phyloP scores from a whole-genome alignment of 2,329 filamentous ascomycete genomes.

The Phialemonium atrogriseum region DNA sequence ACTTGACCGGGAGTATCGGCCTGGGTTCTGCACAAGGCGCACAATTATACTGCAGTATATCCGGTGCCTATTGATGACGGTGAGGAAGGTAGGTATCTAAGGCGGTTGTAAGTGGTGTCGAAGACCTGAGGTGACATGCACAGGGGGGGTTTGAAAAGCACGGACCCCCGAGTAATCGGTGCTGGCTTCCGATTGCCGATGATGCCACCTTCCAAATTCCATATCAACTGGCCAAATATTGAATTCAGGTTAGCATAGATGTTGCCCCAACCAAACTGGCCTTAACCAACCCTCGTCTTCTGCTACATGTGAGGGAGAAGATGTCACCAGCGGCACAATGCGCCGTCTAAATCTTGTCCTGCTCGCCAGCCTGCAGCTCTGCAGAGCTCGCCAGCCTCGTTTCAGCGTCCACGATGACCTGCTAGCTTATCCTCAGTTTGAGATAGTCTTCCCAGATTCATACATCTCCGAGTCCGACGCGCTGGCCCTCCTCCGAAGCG shows the following conservation, averaged over 20 bases:
- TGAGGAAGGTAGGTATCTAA: no score
- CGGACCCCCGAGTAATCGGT: no score
- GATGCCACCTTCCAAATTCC: slow-evolving; percentile 4
- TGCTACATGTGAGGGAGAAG: slow-evolving; percentile 23
- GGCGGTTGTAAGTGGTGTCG: no score
- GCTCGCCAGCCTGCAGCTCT: slow-evolving; percentile 35
- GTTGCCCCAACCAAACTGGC: no score
- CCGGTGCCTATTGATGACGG: no score
- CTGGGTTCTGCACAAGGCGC: no score
- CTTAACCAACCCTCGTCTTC: not conserved
- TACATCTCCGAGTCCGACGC: slow-evolving; percentile 67
- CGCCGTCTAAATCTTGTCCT: slow-evolving; percentile 38
- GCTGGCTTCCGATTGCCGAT: slow-evolving; percentile 1
- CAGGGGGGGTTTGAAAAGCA: no score
- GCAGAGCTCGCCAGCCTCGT: slow-evolving; percentile 38
- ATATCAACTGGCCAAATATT: no score
- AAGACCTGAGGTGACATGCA: no score
- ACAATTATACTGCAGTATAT: no score
- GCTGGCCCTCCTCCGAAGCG: slow-evolving; percentile 46
- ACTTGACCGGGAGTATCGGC: no score
- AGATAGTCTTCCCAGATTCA: slow-evolving; percentile 66
- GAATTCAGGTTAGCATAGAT: no score
- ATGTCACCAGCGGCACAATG: slow-evolving; percentile 33
- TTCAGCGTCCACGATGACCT: slow-evolving; percentile 89
- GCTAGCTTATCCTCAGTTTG: slow-evolving; percentile 79